Evolutionary conservation across 805 yeast genomes (phyloP).

Genomic region (Huiozyma sinensis): DNA sequence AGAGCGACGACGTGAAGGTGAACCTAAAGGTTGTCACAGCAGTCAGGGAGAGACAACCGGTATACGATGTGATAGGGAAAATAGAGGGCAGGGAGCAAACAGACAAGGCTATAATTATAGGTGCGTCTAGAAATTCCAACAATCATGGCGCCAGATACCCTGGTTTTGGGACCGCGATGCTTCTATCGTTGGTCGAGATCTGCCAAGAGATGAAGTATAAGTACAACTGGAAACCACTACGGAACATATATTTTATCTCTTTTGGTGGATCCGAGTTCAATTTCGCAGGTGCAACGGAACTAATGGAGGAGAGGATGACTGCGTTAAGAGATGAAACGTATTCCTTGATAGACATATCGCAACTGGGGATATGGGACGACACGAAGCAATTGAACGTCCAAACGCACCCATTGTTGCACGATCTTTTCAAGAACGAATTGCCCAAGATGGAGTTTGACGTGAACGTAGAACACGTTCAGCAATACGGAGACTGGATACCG

Average conservation of each 20-base stretch:
- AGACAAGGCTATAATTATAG: slow-evolving; percentile 63
- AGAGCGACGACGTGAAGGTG: slow-evolving; percentile 8
- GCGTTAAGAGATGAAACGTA: slow-evolving; percentile 50
- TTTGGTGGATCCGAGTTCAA: slow-evolving; percentile 78
- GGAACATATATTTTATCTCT: slow-evolving; percentile 73
- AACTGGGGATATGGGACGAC: slow-evolving; percentile 34
- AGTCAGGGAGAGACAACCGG: slow-evolving; percentile 45
- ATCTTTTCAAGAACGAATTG: slow-evolving; percentile 29
- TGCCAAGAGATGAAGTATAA: slow-evolving; percentile 54
- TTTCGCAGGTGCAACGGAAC: slow-evolving; percentile 74
- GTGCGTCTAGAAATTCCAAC: slow-evolving; percentile 72
- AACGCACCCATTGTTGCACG: slow-evolving; percentile 55
- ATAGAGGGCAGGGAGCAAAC: slow-evolving; percentile 73
- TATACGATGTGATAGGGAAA: slow-evolving; percentile 72
- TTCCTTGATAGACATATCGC: slow-evolving; percentile 61
- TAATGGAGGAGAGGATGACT: slow-evolving; percentile 48
- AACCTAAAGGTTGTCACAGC: slow-evolving; percentile 33
- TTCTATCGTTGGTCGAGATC: slow-evolving; percentile 60
- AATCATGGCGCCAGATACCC: slow-evolving; percentile 66
- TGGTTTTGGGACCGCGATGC: slow-evolving; percentile 61
- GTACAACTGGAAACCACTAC: slow-evolving; percentile 70
- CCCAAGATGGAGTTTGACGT: slow-evolving; percentile 13
- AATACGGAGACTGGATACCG: slow-evolving; percentile 56
- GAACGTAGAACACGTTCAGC: slow-evolving; percentile 12
- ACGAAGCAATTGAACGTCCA: slow-evolving; percentile 46